Evolutionary conservation across 306 rosid genomes (phyloP).

Genomic region (Carpinus viminea): DNA sequence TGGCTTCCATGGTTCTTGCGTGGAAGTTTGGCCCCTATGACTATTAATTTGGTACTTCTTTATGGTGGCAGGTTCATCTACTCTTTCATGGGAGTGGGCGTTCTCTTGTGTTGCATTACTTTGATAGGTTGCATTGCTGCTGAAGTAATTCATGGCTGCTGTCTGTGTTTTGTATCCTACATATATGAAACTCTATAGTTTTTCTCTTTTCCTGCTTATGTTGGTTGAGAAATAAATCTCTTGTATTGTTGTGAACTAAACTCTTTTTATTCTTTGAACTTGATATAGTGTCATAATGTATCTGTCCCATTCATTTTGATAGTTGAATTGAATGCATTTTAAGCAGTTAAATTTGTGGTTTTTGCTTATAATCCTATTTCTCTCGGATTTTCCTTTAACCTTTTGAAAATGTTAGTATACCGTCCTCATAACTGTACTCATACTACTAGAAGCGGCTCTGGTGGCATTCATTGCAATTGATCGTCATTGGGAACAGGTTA

Average conservation of each 20-base stretch:
- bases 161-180: slow-evolving; percentile 96
- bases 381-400: slow-evolving; percentile 47
- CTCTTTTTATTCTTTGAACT: slow-evolving; percentile 9
- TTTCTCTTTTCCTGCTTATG: slow-evolving; percentile 14
- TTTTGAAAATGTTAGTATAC: slow-evolving; percentile 58
- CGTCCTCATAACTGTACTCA: slow-evolving; percentile 47
- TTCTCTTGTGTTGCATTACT: slow-evolving; percentile 63
- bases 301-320: background rate
- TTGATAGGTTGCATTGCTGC: slow-evolving; percentile 90
- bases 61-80: slow-evolving; percentile 80
- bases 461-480: slow-evolving; percentile 81
- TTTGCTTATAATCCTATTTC: slow-evolving; percentile 3
- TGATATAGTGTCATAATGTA: background rate
- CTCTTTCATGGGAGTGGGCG: slow-evolving; percentile 82
- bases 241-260: slow-evolving; percentile 16
- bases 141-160: slow-evolving; percentile 77
- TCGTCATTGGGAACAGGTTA: slow-evolving; percentile 79
- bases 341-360: background rate
- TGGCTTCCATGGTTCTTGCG: slow-evolving; percentile 10
- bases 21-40: background rate
- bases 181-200: background rate
- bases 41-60: slow-evolving; percentile 15
- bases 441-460: slow-evolving; percentile 67
- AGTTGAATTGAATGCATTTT: background rate
- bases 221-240: slow-evolving; percentile 22